Conservation (phyloP, 2,329 filamentous ascomycete species). For the Colletotrichum viniferum region DNA sequence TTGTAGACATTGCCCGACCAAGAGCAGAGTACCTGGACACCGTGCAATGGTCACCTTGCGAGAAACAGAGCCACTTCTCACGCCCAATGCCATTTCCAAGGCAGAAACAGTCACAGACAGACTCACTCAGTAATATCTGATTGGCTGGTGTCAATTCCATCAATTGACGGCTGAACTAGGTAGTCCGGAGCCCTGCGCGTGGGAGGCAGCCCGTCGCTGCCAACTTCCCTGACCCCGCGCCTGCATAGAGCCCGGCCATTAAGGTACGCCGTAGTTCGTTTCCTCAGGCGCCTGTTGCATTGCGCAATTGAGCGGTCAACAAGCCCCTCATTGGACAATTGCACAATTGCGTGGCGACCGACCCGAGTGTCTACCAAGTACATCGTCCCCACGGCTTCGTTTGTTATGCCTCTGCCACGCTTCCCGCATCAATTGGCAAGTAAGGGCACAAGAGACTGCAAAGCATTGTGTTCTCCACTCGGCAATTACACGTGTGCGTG, state of each 20-base stretch:
- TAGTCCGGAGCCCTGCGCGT: not conserved
- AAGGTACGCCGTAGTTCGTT: not conserved
- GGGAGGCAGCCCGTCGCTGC: not conserved
- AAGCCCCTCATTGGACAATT: conserved; percentile 15
- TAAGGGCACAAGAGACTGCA: not conserved
- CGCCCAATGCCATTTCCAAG: not conserved
- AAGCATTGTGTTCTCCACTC: not conserved
- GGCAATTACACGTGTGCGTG: not conserved
- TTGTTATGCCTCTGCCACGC: not conserved
- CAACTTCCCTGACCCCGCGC: not conserved
- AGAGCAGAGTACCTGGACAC: not conserved
- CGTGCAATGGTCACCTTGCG: not conserved
- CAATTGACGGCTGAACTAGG: not conserved
- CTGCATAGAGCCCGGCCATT: not conserved
- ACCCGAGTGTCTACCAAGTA: not conserved
- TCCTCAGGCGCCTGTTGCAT: not conserved
- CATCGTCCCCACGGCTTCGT: not conserved
- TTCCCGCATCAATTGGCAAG: not conserved
- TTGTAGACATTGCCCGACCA: not conserved
- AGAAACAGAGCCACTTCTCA: not conserved
- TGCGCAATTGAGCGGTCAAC: conserved; percentile 2
- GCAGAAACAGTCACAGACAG: not conserved
- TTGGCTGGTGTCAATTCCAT: not conserved
- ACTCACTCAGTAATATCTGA: not conserved
- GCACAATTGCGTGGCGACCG: not conserved